Conservation (phyloP, 2,329 filamentous ascomycete genomes). For the Trichoderma breve region DNA sequence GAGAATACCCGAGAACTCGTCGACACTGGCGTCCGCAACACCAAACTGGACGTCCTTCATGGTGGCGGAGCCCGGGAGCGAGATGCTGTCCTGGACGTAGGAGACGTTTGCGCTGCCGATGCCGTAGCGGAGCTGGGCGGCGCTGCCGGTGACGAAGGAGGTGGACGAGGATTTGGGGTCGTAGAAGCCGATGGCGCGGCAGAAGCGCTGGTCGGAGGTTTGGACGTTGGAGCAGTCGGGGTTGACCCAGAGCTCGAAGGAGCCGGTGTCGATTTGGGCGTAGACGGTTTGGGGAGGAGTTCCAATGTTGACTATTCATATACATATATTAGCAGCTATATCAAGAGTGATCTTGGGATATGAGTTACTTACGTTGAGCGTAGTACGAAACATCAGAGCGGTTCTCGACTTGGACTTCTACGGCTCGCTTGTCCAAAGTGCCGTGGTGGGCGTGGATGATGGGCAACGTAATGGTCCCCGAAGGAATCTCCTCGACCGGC, state of each 20-base stretch:
- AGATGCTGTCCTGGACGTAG: slow-evolving; percentile 49
- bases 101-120: slow-evolving; percentile 51
- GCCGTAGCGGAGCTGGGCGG: slow-evolving; percentile 48
- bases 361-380: slow-evolving; percentile 39
- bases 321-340: not conserved
- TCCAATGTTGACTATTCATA: slow-evolving; percentile 46
- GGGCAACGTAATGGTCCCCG: slow-evolving; percentile 30
- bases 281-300: slow-evolving; percentile 53
- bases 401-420: slow-evolving; percentile 48
- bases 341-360: not conserved
- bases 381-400: slow-evolving; percentile 55
- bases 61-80: slow-evolving; percentile 40
- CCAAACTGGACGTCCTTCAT: slow-evolving; percentile 60
- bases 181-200: slow-evolving; percentile 46
- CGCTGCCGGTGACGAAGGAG: slow-evolving; percentile 32
- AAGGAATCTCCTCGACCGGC: slow-evolving; percentile 12
- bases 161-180: slow-evolving; percentile 43
- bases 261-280: slow-evolving; percentile 59
- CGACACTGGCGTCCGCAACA: slow-evolving; percentile 52
- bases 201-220: slow-evolving; percentile 43
- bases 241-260: slow-evolving; percentile 63
- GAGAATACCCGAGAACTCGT: slow-evolving; percentile 60
- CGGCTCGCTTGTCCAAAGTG: slow-evolving; percentile 40
- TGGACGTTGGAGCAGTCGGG: slow-evolving; percentile 51
- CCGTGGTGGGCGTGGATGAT: slow-evolving; percentile 32